Conservation (phyloP, 2,329 filamentous ascomycete species). For the Oidium heveae region DNA sequence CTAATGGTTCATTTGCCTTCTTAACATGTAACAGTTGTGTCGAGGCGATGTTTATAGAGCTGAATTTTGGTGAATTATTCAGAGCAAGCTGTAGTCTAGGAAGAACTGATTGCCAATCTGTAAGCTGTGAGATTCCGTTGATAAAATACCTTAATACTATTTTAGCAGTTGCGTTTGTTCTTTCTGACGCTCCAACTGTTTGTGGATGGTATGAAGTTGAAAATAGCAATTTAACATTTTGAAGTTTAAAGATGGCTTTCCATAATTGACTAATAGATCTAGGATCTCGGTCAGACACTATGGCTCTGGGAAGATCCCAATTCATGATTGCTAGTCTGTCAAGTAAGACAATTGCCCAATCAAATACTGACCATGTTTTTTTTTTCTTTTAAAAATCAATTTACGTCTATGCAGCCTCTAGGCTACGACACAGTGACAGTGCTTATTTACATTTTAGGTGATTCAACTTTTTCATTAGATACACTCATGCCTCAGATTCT, state of each 20-base stretch:
- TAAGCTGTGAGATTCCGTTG: background rate
- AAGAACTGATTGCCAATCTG: background rate
- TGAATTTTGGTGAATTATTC: background rate
- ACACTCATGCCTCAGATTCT: too few species aligned
- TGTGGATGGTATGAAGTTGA: background rate
- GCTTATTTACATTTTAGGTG: too few species aligned
- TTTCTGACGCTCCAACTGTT: background rate
- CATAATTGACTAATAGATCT: background rate
- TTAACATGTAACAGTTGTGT: background rate
- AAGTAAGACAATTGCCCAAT: background rate
- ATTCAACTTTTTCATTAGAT: too few species aligned
- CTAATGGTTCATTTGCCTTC: background rate
- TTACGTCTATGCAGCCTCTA: too few species aligned
- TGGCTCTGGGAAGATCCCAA: background rate
- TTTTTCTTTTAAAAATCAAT: too few species aligned
- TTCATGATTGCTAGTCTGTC: background rate
- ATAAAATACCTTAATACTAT: background rate
- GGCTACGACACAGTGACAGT: too few species aligned
- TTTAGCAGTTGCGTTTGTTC: too few species aligned
- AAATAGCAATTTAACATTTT: background rate
- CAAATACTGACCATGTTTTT: too few species aligned
- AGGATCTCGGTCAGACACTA: background rate
- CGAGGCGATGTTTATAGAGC: background rate
- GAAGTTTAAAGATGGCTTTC: background rate
- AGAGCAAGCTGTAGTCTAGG: background rate